These are phyloP conservation scores for Pyrenochaeta sp. DNA, from an alignment of 2,329 filamentous ascomycete species.

Conservation along the genomic window DNA sequence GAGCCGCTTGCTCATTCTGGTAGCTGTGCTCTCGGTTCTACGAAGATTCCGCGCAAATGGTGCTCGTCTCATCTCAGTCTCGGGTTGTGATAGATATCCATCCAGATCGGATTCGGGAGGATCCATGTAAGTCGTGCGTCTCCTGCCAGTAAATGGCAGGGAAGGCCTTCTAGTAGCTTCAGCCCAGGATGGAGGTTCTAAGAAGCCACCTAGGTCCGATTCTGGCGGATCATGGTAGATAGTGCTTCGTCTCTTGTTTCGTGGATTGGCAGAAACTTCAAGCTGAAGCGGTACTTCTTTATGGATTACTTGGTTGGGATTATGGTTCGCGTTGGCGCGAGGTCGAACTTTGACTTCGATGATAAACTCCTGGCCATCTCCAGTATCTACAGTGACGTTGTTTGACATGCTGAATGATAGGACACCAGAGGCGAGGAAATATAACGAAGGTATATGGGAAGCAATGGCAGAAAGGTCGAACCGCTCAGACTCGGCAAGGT, in stretches of 20 bases:
- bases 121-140: constrained; percentile 5
- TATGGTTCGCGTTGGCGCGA: neutral
- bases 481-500: neutral
- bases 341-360: constrained; percentile 8
- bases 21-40: neutral
- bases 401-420: neutral
- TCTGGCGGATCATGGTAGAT: constrained; percentile 6
- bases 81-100: constrained; percentile 4
- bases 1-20: constrained; percentile 6
- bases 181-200: constrained; percentile 1
- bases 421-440: neutral
- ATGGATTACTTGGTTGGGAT: neutral
- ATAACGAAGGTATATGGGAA: neutral
- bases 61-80: neutral
- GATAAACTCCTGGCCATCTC: constrained; percentile 5
- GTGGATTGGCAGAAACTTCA: constrained; percentile 1
- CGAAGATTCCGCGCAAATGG: neutral
- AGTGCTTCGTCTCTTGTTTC: neutral
- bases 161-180: constrained; percentile 3
- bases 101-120: constrained; percentile 6
- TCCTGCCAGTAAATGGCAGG: neutral
- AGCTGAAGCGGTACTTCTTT: constrained; percentile 3
- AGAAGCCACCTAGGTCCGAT: constrained; percentile 2
- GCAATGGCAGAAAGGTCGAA: neutral
- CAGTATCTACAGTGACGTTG: constrained; percentile 1